Evolutionary conservation across 2,329 filamentous ascomycete species (phyloP).

Genomic region (Sordariomycetes sp.): DNA sequence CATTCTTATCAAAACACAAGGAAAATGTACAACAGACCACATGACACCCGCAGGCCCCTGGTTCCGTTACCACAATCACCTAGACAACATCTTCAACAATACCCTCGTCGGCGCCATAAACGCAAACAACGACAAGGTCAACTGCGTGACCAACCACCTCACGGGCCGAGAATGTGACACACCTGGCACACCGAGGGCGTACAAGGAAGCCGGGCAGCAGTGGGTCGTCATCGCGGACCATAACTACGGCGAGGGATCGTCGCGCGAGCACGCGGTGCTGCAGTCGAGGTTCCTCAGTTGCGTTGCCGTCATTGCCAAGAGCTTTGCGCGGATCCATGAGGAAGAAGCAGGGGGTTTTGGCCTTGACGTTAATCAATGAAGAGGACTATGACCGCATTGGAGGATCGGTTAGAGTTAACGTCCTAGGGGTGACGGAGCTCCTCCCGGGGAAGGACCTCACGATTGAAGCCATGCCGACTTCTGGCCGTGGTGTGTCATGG

Average conservation of each 20-base stretch:
- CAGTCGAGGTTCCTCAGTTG: slow-evolving; percentile 96
- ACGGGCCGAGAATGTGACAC: slow-evolving; percentile 78
- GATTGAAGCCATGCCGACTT: neutral
- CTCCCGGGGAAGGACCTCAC: neutral
- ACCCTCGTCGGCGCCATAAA: slow-evolving; percentile 98
- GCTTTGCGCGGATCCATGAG: slow-evolving; percentile 98
- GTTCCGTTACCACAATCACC: slow-evolving; percentile 97
- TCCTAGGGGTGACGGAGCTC: neutral
- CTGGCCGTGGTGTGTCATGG: neutral
- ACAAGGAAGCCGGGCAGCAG: slow-evolving; percentile 91
- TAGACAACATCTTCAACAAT: slow-evolving; percentile 99
- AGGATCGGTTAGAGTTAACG: slow-evolving; percentile 65
- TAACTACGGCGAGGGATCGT: slow-evolving; percentile 98
- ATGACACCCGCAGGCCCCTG: slow-evolving; percentile 95
- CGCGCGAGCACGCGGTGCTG: slow-evolving; percentile 94
- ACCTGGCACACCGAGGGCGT: slow-evolving; percentile 88
- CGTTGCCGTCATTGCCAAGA: slow-evolving; percentile 89
- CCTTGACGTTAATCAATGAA: slow-evolving; percentile 85
- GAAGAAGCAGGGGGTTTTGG: slow-evolving; percentile 99
- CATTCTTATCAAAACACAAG: slow-evolving; percentile 90
- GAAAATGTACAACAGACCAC: slow-evolving; percentile 95
- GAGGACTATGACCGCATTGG: slow-evolving; percentile 97
- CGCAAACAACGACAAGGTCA: slow-evolving; percentile 88
- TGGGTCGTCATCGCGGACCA: slow-evolving; percentile 99
- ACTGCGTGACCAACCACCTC: slow-evolving; percentile 89